A percentile compares a stretch with the other conserved stretches of the same genome.
These are phyloP conservation scores for Claviceps sp. DNA, from an alignment of 2,329 filamentous ascomycete species.

Conservation along the genomic window DNA sequence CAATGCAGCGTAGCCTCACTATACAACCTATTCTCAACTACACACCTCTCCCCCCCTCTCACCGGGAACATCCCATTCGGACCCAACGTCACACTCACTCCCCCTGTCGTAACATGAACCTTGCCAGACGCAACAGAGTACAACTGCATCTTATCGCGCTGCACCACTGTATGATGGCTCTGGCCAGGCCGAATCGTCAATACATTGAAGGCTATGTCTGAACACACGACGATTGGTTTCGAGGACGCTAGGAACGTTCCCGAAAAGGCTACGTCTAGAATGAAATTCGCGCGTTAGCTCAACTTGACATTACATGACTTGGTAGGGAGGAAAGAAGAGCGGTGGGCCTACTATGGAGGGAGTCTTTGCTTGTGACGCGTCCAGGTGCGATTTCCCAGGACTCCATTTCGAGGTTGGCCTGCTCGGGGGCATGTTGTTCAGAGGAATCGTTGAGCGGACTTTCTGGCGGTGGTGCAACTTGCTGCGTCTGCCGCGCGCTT, in stretches of 20 bases:
- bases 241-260: conserved; percentile 26
- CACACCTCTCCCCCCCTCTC: conserved; percentile 22
- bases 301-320: no score
- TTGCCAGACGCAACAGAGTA: conserved; percentile 30
- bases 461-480: no score
- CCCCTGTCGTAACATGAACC: conserved; percentile 23
- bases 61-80: conserved; percentile 31
- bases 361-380: conserved; percentile 17
- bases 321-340: no score
- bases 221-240: conserved; percentile 21
- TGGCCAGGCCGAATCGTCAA: conserved; percentile 26
- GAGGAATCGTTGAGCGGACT: no score
- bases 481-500: no score
- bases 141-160: conserved; percentile 20
- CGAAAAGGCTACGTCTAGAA: conserved; percentile 29
- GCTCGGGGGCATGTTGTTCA: not conserved
- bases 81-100: conserved; percentile 26
- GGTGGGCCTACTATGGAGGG: conserved; percentile 21
- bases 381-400: conserved; percentile 28
- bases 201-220: conserved; percentile 27
- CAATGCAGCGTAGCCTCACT: conserved; percentile 30
- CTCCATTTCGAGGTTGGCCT: conserved; percentile 6
- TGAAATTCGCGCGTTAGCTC: not conserved
- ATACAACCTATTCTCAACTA: conserved; percentile 30
- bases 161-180: conserved; percentile 17